Evolutionary conservation across 352 stramenopile species (phyloP), one percentile per base, ranked within the genome.

Genomic region (Pythium rishiriense): DNA sequence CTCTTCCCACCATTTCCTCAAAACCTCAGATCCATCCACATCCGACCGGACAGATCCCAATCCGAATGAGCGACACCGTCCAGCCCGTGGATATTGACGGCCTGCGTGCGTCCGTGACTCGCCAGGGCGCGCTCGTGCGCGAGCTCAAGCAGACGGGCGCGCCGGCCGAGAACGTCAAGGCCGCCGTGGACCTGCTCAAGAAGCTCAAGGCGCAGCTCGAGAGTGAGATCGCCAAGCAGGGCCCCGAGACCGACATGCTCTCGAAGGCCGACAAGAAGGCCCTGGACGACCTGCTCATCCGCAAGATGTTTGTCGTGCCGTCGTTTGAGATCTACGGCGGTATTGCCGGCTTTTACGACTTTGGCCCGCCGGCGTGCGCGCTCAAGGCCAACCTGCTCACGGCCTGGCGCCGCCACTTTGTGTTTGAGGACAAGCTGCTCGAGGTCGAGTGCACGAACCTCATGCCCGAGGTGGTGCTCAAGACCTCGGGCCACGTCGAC

Each of bases 251-350:
- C 25, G 84, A 96, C 51, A 73, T 73, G 1, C 74, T 93, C n/a
- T 81, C 73, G 25, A 89, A 88, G 71, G 74, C 35, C 56, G 83
- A 93, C 68, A 94, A 96, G 73, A 94, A 95, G 69, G 88, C 93
- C 31, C 90, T 99, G 72, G 97, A 99, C 76, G 96, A 99, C 64
- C 74, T 99, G 64, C 81, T 99, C 21, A 83, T 99, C 70, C 92
- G 97, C 56, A 98, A 98, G 75, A 99, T 99, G 97, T 99, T 99
- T 79, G 96, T 99, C 33, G 91, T 99, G 63, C 97, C 97, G 33
- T 97, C 91, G 33, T 99, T 99, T 73, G 97, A 99, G 81, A 99
- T 99, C 65, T 98, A 99, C 79, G 97, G 97, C 62, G 97, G 97
- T 64, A 97, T 99, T 21, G 97, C 95, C 55, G 97, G 98, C 66